phyloP scores from a whole-genome alignment of 352 stramenopile species.

The Nothophytophthora sp. region DNA sequence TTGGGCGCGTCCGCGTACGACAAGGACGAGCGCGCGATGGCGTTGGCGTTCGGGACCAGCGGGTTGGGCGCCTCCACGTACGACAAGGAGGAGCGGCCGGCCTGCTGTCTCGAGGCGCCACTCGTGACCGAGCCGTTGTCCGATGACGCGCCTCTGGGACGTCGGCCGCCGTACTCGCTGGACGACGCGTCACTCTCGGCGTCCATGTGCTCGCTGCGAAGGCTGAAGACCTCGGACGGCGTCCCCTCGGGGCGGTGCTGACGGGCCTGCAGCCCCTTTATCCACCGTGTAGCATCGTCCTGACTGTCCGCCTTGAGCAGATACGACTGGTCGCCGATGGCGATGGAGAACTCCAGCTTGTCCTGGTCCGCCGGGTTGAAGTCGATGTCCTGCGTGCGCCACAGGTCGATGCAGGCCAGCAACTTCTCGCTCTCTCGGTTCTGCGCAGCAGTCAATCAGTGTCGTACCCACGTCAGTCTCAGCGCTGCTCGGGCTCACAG shows the following conservation, averaged over 20 bases:
- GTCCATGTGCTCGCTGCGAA: slow-evolving; percentile 82
- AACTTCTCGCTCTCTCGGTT: slow-evolving; percentile 86
- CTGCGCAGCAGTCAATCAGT: slow-evolving; percentile 22
- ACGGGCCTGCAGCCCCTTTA: slow-evolving; percentile 64
- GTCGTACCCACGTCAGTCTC: neutral
- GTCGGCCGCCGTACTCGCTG: slow-evolving; percentile 64
- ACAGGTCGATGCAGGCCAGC: slow-evolving; percentile 87
- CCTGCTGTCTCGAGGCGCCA: slow-evolving; percentile 25
- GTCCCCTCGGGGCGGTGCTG: slow-evolving; percentile 74
- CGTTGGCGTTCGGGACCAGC: slow-evolving; percentile 72
- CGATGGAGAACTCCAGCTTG: slow-evolving; percentile 82
- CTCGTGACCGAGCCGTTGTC: slow-evolving; percentile 63
- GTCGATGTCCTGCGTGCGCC: slow-evolving; percentile 83
- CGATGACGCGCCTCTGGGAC: slow-evolving; percentile 39
- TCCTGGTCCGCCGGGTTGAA: slow-evolving; percentile 54
- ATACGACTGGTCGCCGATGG: slow-evolving; percentile 87
- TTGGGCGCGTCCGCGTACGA: slow-evolving; percentile 54
- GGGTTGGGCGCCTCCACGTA: slow-evolving; percentile 68
- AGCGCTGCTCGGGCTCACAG: neutral
- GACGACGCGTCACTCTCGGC: slow-evolving; percentile 83
- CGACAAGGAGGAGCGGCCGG: slow-evolving; percentile 30
- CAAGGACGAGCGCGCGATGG: slow-evolving; percentile 41
- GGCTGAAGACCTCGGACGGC: slow-evolving; percentile 80
- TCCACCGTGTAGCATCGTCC: slow-evolving; percentile 51
- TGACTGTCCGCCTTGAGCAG: slow-evolving; percentile 78